Conservation (phyloP, 331 rosid genomes). For the Dryas integrifolia region DNA sequence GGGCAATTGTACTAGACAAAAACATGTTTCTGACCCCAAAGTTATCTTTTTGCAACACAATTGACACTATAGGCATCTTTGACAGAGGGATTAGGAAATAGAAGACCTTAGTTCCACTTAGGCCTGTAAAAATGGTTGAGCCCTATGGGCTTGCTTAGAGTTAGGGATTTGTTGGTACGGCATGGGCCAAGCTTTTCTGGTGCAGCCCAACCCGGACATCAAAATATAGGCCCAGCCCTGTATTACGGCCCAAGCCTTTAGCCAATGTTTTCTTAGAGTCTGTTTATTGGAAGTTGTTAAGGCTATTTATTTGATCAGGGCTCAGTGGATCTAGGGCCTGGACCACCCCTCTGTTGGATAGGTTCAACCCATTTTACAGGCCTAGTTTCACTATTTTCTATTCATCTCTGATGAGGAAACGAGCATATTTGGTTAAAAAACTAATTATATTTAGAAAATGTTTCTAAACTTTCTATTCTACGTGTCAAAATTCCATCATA, state of each 20-base stretch:
- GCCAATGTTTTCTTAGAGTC: too few relatives aligned
- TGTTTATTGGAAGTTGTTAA: too few relatives aligned
- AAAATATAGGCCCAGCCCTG: background rate
- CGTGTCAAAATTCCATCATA: background rate
- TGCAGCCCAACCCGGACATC: background rate
- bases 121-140: background rate
- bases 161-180: background rate
- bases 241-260: too few relatives aligned
- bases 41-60: background rate
- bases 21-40: background rate
- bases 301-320: too few relatives aligned
- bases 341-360: too few relatives aligned
- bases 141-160: background rate
- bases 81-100: background rate
- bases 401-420: too few relatives aligned
- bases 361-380: too few relatives aligned
- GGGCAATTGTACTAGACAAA: background rate
- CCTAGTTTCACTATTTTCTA: too few relatives aligned
- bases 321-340: too few relatives aligned
- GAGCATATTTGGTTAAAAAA: too few relatives aligned
- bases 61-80: background rate
- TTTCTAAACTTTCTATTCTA: too few relatives aligned
- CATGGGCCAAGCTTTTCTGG: background rate
- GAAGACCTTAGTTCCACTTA: background rate
- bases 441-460: too few relatives aligned